Conservation (phyloP, 164 flowering plant species). For the Brasenia schreberi region DNA sequence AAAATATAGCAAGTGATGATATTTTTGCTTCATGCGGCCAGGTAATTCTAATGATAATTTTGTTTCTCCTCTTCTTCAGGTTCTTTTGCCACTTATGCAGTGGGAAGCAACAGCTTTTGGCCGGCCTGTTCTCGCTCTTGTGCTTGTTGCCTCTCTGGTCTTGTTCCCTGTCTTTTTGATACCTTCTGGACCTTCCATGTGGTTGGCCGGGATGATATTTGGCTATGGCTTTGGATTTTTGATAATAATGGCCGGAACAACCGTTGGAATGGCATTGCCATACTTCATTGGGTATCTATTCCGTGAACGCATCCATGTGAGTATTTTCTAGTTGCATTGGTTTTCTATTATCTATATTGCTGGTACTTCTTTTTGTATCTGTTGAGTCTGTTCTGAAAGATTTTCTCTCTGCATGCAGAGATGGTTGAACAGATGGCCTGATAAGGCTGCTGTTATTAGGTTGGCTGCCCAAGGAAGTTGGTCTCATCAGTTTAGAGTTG, state of each 20-base stretch:
- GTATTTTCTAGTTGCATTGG: conserved; percentile 6
- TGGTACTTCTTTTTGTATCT: not conserved
- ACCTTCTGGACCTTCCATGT: conserved; percentile 98
- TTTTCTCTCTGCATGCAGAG: conserved; percentile 30
- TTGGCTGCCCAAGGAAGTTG: conserved; percentile 92
- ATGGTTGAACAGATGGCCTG: conserved; percentile 94
- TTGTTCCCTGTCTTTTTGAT: conserved; percentile 81
- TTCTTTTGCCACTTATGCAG: conserved; percentile 72
- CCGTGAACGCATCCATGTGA: conserved; percentile 86
- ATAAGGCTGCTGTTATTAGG: conserved; percentile 70
- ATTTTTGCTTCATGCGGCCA: too few relatives aligned
- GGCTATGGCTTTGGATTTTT: conserved; percentile 93
- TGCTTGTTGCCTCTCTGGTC: conserved; percentile 85
- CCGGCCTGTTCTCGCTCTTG: conserved; percentile 80
- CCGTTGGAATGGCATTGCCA: conserved; percentile 87
- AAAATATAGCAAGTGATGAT: too few relatives aligned
- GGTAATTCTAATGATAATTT: too few relatives aligned
- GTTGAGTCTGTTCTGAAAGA: not conserved
- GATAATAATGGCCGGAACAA: conserved; percentile 93
- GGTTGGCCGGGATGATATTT: conserved; percentile 99
- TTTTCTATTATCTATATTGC: not conserved
- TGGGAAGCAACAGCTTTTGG: conserved; percentile 99
- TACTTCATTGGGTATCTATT: conserved; percentile 64
- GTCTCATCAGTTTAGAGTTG: conserved; percentile 89
- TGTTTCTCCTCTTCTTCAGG: conserved; percentile 29